Conservation (phyloP, 352 stramenopile species). For the Albugo candida region DNA sequence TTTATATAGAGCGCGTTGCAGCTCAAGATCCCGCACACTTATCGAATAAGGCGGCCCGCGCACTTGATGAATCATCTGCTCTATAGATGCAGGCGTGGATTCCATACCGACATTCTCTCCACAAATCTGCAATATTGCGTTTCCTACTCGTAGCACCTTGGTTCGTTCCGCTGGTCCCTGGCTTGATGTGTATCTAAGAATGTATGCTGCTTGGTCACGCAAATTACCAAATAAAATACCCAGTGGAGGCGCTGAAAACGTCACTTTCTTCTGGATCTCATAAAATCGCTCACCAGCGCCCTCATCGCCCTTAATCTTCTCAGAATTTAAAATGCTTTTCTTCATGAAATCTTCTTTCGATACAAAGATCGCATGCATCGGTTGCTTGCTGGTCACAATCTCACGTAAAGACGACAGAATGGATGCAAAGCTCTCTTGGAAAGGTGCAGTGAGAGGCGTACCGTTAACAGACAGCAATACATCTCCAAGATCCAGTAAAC, state of each 20-base stretch:
- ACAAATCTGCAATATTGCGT: constrained; percentile 60
- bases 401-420: constrained; percentile 41
- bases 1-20: not conserved
- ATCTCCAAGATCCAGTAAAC: constrained; percentile 37
- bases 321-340: not conserved
- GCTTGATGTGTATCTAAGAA: constrained; percentile 66
- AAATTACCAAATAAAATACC: constrained; percentile 71
- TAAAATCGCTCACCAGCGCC: constrained; percentile 3
- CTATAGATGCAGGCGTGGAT: constrained; percentile 26
- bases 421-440: constrained; percentile 21
- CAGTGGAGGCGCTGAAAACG: constrained; percentile 40
- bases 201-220: constrained; percentile 55
- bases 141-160: constrained; percentile 28
- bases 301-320: not conserved
- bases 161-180: constrained; percentile 48
- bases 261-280: constrained; percentile 20
- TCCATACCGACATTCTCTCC: constrained; percentile 36
- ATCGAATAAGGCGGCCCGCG: not conserved
- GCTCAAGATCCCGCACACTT: not conserved
- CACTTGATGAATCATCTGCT: constrained; percentile 49
- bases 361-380: constrained; percentile 37
- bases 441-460: constrained; percentile 21
- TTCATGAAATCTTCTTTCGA: constrained; percentile 26
- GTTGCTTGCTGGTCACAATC: constrained; percentile 25
- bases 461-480: constrained; percentile 46